Percentiles rank a stretch among this genome's conserved stretches.
Conservation (phyloP, 108 stramenopile genomes). For the Nitzschia palea region DNA sequence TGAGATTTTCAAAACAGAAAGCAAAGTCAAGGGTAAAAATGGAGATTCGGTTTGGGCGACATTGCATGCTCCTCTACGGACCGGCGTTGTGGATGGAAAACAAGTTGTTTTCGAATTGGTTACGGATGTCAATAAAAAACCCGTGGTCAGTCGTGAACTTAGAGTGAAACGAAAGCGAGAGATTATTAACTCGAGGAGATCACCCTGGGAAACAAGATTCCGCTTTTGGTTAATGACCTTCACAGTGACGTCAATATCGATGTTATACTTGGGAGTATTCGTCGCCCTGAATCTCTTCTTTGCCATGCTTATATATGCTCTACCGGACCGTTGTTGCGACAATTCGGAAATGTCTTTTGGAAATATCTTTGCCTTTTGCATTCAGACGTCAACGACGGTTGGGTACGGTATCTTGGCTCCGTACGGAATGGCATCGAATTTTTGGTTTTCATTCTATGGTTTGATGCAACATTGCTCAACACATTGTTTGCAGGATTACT, state of each 20-base stretch:
- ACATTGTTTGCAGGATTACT: slow-evolving; percentile 27
- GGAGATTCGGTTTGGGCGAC: slow-evolving; percentile 17
- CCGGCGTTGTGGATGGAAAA: slow-evolving; percentile 19
- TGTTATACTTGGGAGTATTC: not conserved
- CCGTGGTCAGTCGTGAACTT: not conserved
- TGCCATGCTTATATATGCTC: slow-evolving; percentile 5
- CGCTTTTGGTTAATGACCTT: slow-evolving; percentile 17
- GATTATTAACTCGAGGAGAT: slow-evolving; percentile 1
- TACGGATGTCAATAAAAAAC: slow-evolving; percentile 16
- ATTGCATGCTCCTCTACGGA: slow-evolving; percentile 22
- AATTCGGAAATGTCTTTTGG: slow-evolving; percentile 5
- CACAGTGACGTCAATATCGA: not conserved
- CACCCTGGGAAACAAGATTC: not conserved
- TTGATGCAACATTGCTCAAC: slow-evolving; percentile 4
- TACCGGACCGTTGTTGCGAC: slow-evolving; percentile 9
- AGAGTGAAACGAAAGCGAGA: not conserved
- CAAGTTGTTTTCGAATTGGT: slow-evolving; percentile 19
- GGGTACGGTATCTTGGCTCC: slow-evolving; percentile 21
- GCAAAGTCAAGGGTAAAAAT: not conserved
- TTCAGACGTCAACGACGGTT: slow-evolving; percentile 29
- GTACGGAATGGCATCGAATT: not conserved
- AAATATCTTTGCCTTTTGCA: slow-evolving; percentile 13
- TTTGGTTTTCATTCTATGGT: slow-evolving; percentile 9
- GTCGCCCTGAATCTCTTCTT: slow-evolving; percentile 11
- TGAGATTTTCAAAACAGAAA: slow-evolving; percentile 22